Base-by-base conservation (phyloP, 2,329 filamentous ascomycete species). In the Colletotrichum neosansevieriae region DNA sequence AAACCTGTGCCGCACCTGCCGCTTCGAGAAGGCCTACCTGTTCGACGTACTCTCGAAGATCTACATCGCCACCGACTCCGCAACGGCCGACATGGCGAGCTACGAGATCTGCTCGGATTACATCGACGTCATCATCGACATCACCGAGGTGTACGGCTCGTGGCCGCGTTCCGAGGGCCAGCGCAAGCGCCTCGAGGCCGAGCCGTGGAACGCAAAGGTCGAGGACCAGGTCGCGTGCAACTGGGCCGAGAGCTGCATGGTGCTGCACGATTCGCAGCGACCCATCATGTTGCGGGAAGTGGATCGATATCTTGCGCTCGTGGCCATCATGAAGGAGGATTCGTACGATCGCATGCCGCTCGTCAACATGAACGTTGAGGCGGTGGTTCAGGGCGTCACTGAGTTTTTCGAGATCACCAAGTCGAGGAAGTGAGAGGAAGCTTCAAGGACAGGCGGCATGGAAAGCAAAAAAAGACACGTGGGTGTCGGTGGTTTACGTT, bases 41-140 rank as follows among this genome's bases (percentile, higher is more conserved):
- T 99, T 99, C 77, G 97, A 99, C 77, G 94, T 98, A 9, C 88
- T 97, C 73, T 97, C 93, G 81, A 99, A 99, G 83, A 97, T 99
- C 71, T 99, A 99, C 82, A 97, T 99, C 73, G 96, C 96, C 1
- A 98, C 95, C 5, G 96, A 99, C 78, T 96, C 92, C 34, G 92
- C 93, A 44, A 95, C 95, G 0, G 93, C 95, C 36, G 95, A 98
- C 76, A 96, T 98, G 86, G 92, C 93, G 47, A 95, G 93, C 77
- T 99, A 99, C 79, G 96, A 98, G 82, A 97, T 98, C 76, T 99
- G 96, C 82, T 97, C 94, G 57, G 96, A 99, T 78, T 98, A 97
- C 78, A 98, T 99, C 73, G 96, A 99, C 78, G 94, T 98, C 69
- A 97, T 99, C 70, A 95, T 98, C 67, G 96, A 99, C 78, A 92